A percentile compares a stretch with the other conserved stretches of the same genome.
Evolutionary conservation across 495 filamentous ascomycete genomes (phyloP).

Genomic region (Poronia punctata): DNA sequence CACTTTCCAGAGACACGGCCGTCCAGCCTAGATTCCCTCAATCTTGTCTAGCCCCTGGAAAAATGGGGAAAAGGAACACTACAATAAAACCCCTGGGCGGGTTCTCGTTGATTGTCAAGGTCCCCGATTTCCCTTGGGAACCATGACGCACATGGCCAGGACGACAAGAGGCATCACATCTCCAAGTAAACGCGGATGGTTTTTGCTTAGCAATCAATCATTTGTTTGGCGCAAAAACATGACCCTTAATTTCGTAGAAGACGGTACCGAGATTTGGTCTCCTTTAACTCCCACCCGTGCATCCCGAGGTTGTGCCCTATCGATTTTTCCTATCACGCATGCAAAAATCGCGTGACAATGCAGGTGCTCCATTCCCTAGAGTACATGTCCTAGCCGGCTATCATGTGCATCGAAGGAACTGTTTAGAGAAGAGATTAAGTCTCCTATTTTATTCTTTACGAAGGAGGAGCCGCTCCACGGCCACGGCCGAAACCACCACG

Average conservation of each 20-base stretch:
- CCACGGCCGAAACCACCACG: conserved; percentile 93
- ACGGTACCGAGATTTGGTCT: conserved; percentile 33
- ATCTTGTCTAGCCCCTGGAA: too few species aligned
- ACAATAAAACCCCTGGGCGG: too few species aligned
- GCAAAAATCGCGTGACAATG: conserved; percentile 38
- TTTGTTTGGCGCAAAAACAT: conserved; percentile 27
- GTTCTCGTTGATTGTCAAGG: too few species aligned
- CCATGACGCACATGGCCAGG: too few species aligned
- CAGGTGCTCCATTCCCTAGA: conserved; percentile 42
- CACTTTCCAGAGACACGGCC: too few species aligned
- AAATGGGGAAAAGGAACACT: too few species aligned
- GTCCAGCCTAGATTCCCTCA: too few species aligned
- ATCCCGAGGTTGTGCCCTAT: conserved; percentile 32
- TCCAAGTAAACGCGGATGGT: conserved; percentile 6
- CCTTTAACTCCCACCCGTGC: conserved; percentile 35
- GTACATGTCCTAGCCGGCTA: conserved; percentile 42
- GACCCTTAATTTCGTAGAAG: conserved; percentile 31
- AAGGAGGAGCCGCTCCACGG: conserved; percentile 66
- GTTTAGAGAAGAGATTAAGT: conserved; percentile 26
- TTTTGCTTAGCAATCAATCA: conserved; percentile 13
- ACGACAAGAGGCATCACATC: conserved; percentile 6
- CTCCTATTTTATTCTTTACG: conserved; percentile 43
- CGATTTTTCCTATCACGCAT: conserved; percentile 46
- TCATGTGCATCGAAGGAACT: conserved; percentile 38
- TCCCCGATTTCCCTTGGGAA: too few species aligned